Conservation (phyloP, 805 yeast genomes). For the Lipomyces sp. region DNA sequence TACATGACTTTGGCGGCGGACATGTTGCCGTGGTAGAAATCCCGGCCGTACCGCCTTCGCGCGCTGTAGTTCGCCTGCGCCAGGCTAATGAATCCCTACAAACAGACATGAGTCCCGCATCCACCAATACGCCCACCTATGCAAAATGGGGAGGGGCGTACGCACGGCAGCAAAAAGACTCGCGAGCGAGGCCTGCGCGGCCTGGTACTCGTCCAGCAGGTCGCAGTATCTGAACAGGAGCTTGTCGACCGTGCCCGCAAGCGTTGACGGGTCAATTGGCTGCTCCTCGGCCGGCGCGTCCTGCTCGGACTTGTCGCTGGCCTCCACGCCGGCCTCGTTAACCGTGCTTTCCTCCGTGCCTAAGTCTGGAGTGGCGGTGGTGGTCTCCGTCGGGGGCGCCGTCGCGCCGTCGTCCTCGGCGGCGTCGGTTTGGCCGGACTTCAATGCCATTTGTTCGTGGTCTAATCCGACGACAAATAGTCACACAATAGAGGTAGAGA, state of each 20-base stretch:
- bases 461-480: too few relatives aligned
- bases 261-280: conserved; percentile 8
- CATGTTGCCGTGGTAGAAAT: conserved; percentile 42
- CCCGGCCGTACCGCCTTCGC: conserved; percentile 41
- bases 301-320: too few relatives aligned
- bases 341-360: too few relatives aligned
- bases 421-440: too few relatives aligned
- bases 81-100: conserved; percentile 19
- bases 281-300: conserved; percentile 14
- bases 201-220: conserved; percentile 18
- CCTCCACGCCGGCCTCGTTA: too few relatives aligned
- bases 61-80: conserved; percentile 26
- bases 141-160: background rate
- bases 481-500: too few relatives aligned
- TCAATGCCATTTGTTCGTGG: too few relatives aligned
- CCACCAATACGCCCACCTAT: background rate
- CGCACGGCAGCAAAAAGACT: conserved; percentile 10
- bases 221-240: conserved; percentile 22
- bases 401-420: too few relatives aligned
- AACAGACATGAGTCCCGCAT: background rate
- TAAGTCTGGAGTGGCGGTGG: too few relatives aligned
- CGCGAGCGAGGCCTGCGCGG: conserved; percentile 4
- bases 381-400: too few relatives aligned
- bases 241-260: conserved; percentile 5
- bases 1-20: conserved; percentile 32